Evolutionary conservation across 192 early-diverging fungal species (phyloP).

Genomic region (Chytriomyces sp.): DNA sequence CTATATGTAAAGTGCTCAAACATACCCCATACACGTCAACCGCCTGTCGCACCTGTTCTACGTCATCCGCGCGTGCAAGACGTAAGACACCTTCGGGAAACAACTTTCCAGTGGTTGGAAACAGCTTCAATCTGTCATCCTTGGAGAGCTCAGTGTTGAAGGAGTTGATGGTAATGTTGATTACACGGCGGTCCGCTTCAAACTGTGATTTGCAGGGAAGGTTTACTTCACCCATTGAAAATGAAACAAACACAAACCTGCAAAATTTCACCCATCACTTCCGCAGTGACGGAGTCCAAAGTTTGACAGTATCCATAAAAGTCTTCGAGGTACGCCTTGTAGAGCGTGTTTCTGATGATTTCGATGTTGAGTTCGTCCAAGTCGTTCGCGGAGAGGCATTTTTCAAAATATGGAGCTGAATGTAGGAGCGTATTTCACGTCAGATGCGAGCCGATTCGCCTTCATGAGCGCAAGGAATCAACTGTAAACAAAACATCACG

Average conservation of each 20-base stretch:
- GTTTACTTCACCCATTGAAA: background rate
- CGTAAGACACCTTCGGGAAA: slow-evolving; percentile 88
- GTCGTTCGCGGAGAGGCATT: slow-evolving; percentile 95
- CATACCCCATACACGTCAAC: slow-evolving; percentile 82
- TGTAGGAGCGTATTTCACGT: background rate
- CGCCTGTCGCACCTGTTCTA: slow-evolving; percentile 87
- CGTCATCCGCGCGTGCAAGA: slow-evolving; percentile 86
- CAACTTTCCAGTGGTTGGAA: slow-evolving; percentile 86
- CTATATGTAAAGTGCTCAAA: background rate
- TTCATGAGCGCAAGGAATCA: slow-evolving; percentile 12
- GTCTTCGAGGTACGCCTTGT: slow-evolving; percentile 99
- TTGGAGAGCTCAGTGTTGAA: slow-evolving; percentile 96
- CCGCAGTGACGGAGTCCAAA: slow-evolving; percentile 81
- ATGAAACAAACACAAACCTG: slow-evolving; percentile 51
- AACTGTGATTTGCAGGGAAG: slow-evolving; percentile 57
- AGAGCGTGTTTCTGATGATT: slow-evolving; percentile 98
- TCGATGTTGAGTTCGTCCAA: slow-evolving; percentile 99
- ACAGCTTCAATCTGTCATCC: slow-evolving; percentile 94
- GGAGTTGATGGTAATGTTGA: slow-evolving; percentile 99
- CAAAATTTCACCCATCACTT: slow-evolving; percentile 92
- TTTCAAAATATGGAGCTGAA: slow-evolving; percentile 92
- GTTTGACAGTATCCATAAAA: slow-evolving; percentile 87
- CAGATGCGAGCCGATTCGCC: background rate
- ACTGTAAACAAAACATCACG: background rate
- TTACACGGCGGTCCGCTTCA: slow-evolving; percentile 95